Conservation (phyloP, 2,329 filamentous ascomycete genomes). For the Karstenula rhodostoma region DNA sequence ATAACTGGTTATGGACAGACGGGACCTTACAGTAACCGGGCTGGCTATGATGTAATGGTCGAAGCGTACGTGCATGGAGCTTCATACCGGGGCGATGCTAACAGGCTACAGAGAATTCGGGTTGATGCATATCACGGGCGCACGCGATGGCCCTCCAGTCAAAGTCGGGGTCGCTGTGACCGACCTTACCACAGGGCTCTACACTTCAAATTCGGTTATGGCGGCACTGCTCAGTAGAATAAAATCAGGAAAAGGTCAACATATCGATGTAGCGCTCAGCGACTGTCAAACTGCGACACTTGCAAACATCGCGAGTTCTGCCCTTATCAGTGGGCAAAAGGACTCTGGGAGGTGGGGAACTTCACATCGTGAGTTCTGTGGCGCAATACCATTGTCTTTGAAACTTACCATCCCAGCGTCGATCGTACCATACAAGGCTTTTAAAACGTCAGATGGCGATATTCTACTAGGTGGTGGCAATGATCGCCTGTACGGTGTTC, state of each 20-base stretch:
- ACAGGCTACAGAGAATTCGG: slow-evolving; percentile 74
- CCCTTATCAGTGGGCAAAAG: slow-evolving; percentile 83
- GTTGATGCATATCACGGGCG: slow-evolving; percentile 97
- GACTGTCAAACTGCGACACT: slow-evolving; percentile 95
- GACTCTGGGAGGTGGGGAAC: slow-evolving; percentile 95
- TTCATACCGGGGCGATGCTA: slow-evolving; percentile 11
- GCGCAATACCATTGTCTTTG: not conserved
- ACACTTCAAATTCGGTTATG: slow-evolving; percentile 95
- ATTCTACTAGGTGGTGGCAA: slow-evolving; percentile 71
- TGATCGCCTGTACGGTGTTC: slow-evolving; percentile 67
- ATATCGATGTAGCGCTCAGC: slow-evolving; percentile 89
- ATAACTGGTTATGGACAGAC: slow-evolving; percentile 98
- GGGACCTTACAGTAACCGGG: slow-evolving; percentile 84
- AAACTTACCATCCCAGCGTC: slow-evolving; percentile 68
- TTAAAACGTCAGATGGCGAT: slow-evolving; percentile 69
- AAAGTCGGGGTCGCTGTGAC: slow-evolving; percentile 98
- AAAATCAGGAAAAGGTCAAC: slow-evolving; percentile 82
- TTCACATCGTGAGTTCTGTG: slow-evolving; percentile 76
- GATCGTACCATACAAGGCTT: slow-evolving; percentile 94
- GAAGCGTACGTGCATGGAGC: slow-evolving; percentile 67
- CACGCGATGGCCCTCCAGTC: slow-evolving; percentile 85
- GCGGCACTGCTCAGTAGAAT: slow-evolving; percentile 82
- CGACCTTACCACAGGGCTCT: slow-evolving; percentile 92
- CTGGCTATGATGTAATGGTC: slow-evolving; percentile 99
- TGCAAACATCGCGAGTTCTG: slow-evolving; percentile 94